Percentiles rank a stretch among this genome's conserved stretches.
Evolutionary conservation across 306 rosid genomes (phyloP).

Genomic region (Cicer cuneatum): DNA sequence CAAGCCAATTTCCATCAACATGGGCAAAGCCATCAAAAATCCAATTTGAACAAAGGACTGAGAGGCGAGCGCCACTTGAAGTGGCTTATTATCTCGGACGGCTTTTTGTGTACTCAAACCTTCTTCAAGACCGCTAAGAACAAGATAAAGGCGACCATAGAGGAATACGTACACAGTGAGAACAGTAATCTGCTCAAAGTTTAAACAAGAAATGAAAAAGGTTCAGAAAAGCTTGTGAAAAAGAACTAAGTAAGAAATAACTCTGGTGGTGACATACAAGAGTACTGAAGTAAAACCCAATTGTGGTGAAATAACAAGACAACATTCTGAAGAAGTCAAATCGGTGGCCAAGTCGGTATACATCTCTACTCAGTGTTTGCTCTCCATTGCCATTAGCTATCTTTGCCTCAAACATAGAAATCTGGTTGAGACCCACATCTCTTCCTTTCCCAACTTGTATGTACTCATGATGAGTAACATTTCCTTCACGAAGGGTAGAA

Average conservation of each 20-base stretch:
- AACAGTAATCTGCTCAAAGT: slow-evolving; percentile 82
- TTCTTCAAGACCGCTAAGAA: slow-evolving; percentile 96
- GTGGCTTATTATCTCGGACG: slow-evolving; percentile 91
- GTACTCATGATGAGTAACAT: slow-evolving; percentile 97
- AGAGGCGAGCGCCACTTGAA: slow-evolving; percentile 97
- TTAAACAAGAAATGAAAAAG: slow-evolving; percentile 19
- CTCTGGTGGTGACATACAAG: slow-evolving; percentile 57
- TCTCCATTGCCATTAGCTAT: slow-evolving; percentile 98
- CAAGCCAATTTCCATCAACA: slow-evolving; percentile 98
- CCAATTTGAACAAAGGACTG: slow-evolving; percentile 98
- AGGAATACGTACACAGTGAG: slow-evolving; percentile 93
- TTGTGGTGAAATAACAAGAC: slow-evolving; percentile 92
- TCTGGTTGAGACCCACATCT: slow-evolving; percentile 99
- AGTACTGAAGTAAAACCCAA: slow-evolving; percentile 95
- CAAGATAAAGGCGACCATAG: slow-evolving; percentile 96
- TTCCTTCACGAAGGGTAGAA: slow-evolving; percentile 98
- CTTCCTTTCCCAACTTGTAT: slow-evolving; percentile 99
- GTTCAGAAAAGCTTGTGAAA: slow-evolving; percentile 29
- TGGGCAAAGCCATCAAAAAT: slow-evolving; percentile 92
- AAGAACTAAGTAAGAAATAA: slow-evolving; percentile 17
- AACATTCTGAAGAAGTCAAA: slow-evolving; percentile 96
- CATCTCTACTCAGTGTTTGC: slow-evolving; percentile 93
- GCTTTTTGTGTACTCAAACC: slow-evolving; percentile 77
- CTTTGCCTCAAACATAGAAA: slow-evolving; percentile 98
- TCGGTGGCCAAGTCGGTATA: slow-evolving; percentile 97